Evolutionary conservation across 225 moss, liverwort and hornwort species (phyloP).

Genomic region (Ulota crispa): DNA sequence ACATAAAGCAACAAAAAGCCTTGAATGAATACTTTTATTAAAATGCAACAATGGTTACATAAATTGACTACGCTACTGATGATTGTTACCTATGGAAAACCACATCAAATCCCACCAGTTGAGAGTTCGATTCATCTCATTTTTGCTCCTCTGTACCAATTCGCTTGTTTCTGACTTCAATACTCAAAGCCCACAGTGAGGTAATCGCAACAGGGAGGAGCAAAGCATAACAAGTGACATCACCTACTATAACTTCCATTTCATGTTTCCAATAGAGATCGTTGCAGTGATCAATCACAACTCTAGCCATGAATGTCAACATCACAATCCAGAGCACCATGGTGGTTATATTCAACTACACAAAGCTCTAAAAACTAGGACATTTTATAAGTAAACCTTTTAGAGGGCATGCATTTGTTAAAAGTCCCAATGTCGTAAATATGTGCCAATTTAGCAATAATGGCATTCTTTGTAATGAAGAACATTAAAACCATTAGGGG

Average conservation of each 20-base stretch:
- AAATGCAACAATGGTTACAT: background rate
- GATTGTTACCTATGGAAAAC: constrained; percentile 20
- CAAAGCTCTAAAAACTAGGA: no score
- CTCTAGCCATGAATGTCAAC: background rate
- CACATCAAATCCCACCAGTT: constrained; percentile 63
- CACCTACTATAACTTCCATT: background rate
- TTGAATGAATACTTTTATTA: background rate
- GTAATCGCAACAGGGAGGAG: background rate
- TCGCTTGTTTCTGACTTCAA: constrained; percentile 20
- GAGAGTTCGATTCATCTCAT: constrained; percentile 35
- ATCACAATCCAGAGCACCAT: no score
- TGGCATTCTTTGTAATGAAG: background rate
- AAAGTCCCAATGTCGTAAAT: no score
- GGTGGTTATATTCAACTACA: no score
- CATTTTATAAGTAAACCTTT: no score
- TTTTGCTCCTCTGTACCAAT: constrained; percentile 35
- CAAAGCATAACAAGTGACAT: no score
- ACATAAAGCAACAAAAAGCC: background rate
- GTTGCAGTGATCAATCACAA: background rate
- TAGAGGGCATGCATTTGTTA: no score
- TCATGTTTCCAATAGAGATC: background rate
- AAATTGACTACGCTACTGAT: background rate
- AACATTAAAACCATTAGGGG: background rate
- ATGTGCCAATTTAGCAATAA: no score
- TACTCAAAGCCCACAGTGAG: background rate